A percentile compares a stretch with the other conserved stretches of the same genome.
Evolutionary conservation across 2,329 filamentous ascomycete genomes (phyloP).

Genomic region (Cryphonectria japonica): DNA sequence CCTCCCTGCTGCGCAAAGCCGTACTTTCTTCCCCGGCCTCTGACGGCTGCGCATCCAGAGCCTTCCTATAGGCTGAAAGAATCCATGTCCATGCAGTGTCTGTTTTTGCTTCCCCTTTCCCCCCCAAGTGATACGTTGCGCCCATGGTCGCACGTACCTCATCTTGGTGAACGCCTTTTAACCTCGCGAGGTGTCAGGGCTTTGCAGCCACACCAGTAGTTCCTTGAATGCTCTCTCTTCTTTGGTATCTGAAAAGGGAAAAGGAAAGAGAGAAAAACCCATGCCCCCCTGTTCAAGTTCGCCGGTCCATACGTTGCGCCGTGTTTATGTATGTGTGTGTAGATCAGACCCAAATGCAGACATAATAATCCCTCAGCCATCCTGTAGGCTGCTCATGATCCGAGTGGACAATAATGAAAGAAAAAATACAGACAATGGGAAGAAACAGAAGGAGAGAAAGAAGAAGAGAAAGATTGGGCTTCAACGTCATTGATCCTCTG

Average conservation of each 20-base stretch:
- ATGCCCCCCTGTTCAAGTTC: not conserved
- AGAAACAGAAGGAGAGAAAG: not conserved
- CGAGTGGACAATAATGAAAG: too few species aligned
- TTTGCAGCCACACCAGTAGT: constrained; percentile 1
- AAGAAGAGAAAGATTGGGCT: not conserved
- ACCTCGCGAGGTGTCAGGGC: not conserved
- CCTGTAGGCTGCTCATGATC: not conserved
- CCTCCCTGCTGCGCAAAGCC: not conserved
- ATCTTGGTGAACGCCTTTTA: not conserved
- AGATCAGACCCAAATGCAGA: not conserved
- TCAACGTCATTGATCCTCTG: constrained; percentile 39
- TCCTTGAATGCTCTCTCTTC: constrained; percentile 19
- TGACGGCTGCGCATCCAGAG: not conserved
- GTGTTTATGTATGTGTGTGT: not conserved
- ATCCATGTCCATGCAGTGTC: not conserved
- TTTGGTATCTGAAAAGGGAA: constrained; percentile 29
- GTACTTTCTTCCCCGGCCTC: not conserved
- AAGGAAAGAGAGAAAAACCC: not conserved
- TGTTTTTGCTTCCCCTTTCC: not conserved
- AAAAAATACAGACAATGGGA: not conserved
- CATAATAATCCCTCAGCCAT: not conserved
- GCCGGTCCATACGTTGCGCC: constrained; percentile 6
- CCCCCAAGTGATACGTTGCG: constrained; percentile 9
- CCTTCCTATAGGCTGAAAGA: not conserved
- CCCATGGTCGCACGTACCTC: not conserved